Conservation (phyloP, 495 filamentous ascomycete genomes). For the Penicillium maclennaniae region DNA sequence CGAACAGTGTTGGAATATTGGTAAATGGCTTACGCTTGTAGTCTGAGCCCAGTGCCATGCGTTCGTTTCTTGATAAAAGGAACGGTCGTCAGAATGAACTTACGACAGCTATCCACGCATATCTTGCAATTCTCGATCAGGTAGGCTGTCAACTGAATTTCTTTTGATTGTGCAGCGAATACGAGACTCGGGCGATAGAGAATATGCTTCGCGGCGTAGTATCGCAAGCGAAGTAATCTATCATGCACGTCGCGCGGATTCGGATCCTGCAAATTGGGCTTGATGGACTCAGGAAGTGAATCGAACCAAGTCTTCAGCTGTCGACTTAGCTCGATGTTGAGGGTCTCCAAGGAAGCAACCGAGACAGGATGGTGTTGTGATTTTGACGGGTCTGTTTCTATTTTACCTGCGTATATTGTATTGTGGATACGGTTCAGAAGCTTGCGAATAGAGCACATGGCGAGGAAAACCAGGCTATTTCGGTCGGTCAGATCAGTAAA, state of each 20-base stretch:
- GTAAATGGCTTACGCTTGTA: slow-evolving; percentile 14
- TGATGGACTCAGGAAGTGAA: slow-evolving; percentile 8
- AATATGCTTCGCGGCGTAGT: slow-evolving; percentile 18
- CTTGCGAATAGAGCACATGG: slow-evolving; percentile 23
- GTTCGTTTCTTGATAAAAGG: slow-evolving; percentile 13
- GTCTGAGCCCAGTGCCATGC: slow-evolving; percentile 14
- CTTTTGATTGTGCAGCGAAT: slow-evolving; percentile 8
- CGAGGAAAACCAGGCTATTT: slow-evolving; percentile 12
- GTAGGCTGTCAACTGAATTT: slow-evolving; percentile 5
- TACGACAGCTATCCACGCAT: slow-evolving; percentile 19
- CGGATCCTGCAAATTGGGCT: slow-evolving; percentile 9
- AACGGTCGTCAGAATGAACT: slow-evolving; percentile 8
- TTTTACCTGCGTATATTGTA: slow-evolving; percentile 12
- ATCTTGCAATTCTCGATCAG: slow-evolving; percentile 13
- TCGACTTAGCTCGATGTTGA: slow-evolving; percentile 14
- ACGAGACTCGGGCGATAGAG: slow-evolving; percentile 18
- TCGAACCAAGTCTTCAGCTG: slow-evolving; percentile 17
- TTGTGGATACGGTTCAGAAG: slow-evolving; percentile 18
- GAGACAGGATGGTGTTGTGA: slow-evolving; percentile 2
- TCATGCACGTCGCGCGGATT: slow-evolving; percentile 10
- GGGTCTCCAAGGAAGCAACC: slow-evolving; percentile 11
- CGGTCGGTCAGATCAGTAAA: slow-evolving; percentile 4
- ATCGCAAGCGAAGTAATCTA: slow-evolving; percentile 14
- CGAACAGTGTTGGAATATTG: neutral
- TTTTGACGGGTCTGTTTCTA: slow-evolving; percentile 2